Evolutionary conservation across 192 early-diverging fungal genomes (phyloP), one percentile per base, ranked within the genome.

Genomic region (Martensiomyces pterosporus): DNA sequence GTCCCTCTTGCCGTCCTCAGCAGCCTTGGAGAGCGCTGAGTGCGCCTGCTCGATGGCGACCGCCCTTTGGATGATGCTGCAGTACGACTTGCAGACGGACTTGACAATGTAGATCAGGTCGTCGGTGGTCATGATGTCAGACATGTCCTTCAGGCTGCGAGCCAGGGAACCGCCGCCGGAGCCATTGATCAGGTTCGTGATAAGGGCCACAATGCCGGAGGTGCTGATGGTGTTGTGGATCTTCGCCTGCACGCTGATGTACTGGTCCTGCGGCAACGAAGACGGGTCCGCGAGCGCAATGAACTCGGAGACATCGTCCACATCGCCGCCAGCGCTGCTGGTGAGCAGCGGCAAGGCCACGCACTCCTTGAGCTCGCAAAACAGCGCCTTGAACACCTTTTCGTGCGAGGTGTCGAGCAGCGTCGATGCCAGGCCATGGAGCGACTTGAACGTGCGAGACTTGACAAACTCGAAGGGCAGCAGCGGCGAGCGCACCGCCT

Each of bases 401-500:
- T 68, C 66, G 32, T 66, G 64, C 29, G 72, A 60, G 5, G 64
- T 68, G 37, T 75, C 72, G 18, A 75, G 50, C 22, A 75, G 57
- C 23, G 57, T 51, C 44, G 66, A 64, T 27, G 65, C 55, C 42
- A 75, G 41, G 0, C 65, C 72, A 15, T 64, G 56, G 56, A 75
- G 54, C 32, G 66, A 64, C 47, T 69, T 53, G 47, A 69, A 68
- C 18, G 64, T 60, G 33, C 65, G 72, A 35, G 72, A 68, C 55
- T 68, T 75, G 22, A 60, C 62, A 61, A 75, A 68, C 46, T 58
- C 57, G 37, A 75, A 75, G 9, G 72, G 57, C 35, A 75, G 54
- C 24, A 75, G 52, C 45, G 72, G 72, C 19, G 72, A 75, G 23
- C 64, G 49, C 8, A 75, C 41, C 1, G 66, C 55, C 49, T 50